A percentile compares a stretch with the other conserved stretches of the same genome.
phyloP scores from a whole-genome alignment of 2,329 filamentous ascomycete species.

The Penicillium decumbens region DNA sequence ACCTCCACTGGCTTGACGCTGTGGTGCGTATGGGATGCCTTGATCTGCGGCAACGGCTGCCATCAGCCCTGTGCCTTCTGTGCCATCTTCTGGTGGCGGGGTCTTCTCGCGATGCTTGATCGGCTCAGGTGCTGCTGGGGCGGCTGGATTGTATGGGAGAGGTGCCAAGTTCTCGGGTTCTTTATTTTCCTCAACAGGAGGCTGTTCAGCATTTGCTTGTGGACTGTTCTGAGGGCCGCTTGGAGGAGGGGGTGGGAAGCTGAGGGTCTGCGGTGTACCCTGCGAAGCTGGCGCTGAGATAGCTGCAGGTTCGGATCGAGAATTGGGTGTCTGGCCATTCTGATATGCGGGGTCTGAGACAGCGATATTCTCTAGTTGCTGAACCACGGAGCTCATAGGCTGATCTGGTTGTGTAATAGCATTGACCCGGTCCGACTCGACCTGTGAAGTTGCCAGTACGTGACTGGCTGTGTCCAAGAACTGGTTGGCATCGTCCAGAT shows the following conservation, averaged over 20 bases:
- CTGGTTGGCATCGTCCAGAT: constrained; percentile 52
- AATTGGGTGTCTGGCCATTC: constrained; percentile 42
- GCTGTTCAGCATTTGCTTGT: constrained; percentile 5
- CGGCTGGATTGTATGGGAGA: constrained; percentile 62
- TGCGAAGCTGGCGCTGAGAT: constrained; percentile 19
- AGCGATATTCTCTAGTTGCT: constrained; percentile 59
- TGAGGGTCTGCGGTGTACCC: constrained; percentile 16
- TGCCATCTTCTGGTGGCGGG: constrained; percentile 57
- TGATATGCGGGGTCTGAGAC: constrained; percentile 51
- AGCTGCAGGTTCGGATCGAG: constrained; percentile 28
- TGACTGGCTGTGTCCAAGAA: constrained; percentile 47
- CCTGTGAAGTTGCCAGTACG: constrained; percentile 35
- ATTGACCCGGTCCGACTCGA: constrained; percentile 49
- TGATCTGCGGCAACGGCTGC: constrained; percentile 41
- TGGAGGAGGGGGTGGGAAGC: constrained; percentile 28
- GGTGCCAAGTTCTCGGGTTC: constrained; percentile 43
- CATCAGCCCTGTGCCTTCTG: constrained; percentile 43
- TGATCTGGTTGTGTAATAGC: constrained; percentile 34
- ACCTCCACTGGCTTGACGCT: constrained; percentile 22
- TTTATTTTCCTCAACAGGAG: constrained; percentile 22
- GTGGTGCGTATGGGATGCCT: constrained; percentile 30
- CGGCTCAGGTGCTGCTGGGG: constrained; percentile 61
- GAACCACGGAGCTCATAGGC: constrained; percentile 57
- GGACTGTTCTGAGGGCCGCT: constrained; percentile 17
- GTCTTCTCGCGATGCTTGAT: constrained; percentile 64